Conservation (phyloP, 345 rosid genomes). For the Arabidopsis suecica region DNA sequence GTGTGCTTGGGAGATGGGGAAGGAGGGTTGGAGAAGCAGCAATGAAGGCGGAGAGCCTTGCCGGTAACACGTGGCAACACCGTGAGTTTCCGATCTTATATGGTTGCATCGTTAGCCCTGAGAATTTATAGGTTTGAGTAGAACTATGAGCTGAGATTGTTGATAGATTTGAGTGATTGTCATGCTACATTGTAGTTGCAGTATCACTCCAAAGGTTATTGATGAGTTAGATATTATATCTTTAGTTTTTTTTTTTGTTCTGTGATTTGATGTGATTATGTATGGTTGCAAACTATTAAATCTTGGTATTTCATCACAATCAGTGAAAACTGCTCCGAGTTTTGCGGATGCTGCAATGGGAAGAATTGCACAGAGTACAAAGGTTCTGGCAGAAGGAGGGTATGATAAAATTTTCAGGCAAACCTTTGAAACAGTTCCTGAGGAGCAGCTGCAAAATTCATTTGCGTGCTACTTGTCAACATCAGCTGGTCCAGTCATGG, state of each 20-base stretch:
- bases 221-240: not conserved
- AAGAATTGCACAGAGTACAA: constrained; percentile 79
- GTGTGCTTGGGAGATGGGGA: constrained; percentile 59
- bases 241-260: not conserved
- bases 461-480: constrained; percentile 76
- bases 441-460: constrained; percentile 60
- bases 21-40: constrained; percentile 61
- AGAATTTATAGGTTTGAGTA: not conserved
- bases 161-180: not conserved
- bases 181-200: not conserved
- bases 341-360: constrained; percentile 82
- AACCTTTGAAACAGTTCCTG: constrained; percentile 73
- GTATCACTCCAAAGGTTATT: not conserved
- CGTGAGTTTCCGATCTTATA: constrained; percentile 24
- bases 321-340: constrained; percentile 78
- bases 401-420: constrained; percentile 72
- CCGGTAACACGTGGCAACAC: constrained; percentile 59
- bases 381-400: constrained; percentile 80
- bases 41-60: constrained; percentile 65
- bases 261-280: constrained; percentile 4
- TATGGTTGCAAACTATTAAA: not conserved
- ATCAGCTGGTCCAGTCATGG: constrained; percentile 91
- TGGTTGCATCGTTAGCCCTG: not conserved
- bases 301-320: not conserved
- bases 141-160: not conserved